Percentiles rank a stretch among this genome's conserved stretches.
Evolutionary conservation across 345 rosid species (phyloP).

Genomic region (Hibiscus mutabilis): DNA sequence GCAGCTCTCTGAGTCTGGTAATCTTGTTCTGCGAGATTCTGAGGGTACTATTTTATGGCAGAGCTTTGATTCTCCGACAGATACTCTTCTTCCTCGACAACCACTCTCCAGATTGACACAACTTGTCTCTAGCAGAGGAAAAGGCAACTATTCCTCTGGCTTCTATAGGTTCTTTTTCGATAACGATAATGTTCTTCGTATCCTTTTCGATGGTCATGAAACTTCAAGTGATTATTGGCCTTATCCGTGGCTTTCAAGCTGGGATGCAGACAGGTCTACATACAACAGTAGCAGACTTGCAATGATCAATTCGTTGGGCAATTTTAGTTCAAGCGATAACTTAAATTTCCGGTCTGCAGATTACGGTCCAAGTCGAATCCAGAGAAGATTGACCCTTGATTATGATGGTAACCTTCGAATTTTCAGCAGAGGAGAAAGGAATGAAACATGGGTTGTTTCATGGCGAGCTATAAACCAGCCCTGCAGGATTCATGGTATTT

Average conservation of each 20-base stretch:
- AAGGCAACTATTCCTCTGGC: conserved; percentile 24
- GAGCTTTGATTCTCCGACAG: conserved; percentile 31
- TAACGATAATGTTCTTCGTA: conserved; percentile 27
- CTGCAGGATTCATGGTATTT: conserved; percentile 24
- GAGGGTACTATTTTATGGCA: conserved; percentile 9
- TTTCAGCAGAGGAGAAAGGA: background rate
- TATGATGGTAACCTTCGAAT: background rate
- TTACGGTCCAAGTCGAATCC: background rate
- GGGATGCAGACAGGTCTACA: conserved; percentile 8
- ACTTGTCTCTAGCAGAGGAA: conserved; percentile 26
- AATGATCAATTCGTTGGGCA: background rate
- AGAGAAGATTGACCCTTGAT: conserved; percentile 16
- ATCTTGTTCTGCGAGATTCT: conserved; percentile 16
- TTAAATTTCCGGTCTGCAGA: background rate
- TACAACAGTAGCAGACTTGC: conserved; percentile 11
- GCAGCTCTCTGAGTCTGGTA: conserved; percentile 21
- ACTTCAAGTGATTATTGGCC: conserved; percentile 30
- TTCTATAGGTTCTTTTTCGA: conserved; percentile 26
- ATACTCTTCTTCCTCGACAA: conserved; percentile 33
- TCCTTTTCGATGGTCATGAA: conserved; percentile 18
- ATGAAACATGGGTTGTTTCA: background rate
- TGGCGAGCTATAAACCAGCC: conserved; percentile 3
- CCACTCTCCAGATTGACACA: conserved; percentile 12
- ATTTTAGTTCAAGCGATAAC: background rate
- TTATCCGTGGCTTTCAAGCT: background rate